These are phyloP conservation scores for Apostasia shenzhenica DNA, from an alignment of 106 monocot species.

Conservation along the genomic window DNA sequence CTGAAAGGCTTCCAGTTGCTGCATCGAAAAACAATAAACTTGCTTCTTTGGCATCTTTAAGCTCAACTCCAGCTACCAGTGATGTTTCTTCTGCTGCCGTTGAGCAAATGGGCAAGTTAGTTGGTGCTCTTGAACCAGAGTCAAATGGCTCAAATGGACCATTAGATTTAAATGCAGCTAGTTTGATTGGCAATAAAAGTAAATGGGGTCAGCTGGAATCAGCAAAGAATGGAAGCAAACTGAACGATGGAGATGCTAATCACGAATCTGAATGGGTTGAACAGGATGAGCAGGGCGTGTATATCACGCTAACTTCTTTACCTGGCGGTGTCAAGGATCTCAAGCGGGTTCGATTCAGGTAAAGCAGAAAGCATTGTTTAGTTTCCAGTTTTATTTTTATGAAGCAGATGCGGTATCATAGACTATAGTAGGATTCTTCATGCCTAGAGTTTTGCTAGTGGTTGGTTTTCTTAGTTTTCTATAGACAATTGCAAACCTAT, in stretches of 20 bases:
- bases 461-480: too few relatives aligned
- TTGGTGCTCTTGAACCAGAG: constrained; percentile 30
- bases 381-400: neutral
- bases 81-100: constrained; percentile 37
- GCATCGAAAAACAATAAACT: constrained; percentile 50
- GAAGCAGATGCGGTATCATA: neutral
- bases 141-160: constrained; percentile 40
- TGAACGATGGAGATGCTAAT: constrained; percentile 35
- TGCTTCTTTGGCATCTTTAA: constrained; percentile 38
- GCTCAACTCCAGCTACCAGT: constrained; percentile 30
- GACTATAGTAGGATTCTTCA: too few relatives aligned
- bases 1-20: constrained; percentile 81
- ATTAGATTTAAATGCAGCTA: constrained; percentile 31
- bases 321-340: constrained; percentile 83
- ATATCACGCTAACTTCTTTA: constrained; percentile 83
- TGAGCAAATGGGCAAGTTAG: constrained; percentile 30
- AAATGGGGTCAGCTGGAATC: constrained; percentile 15
- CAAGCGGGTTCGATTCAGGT: constrained; percentile 97
- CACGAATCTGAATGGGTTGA: constrained; percentile 90
- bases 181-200: constrained; percentile 16
- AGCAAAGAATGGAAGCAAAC: constrained; percentile 47
- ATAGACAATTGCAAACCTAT: too few relatives aligned
- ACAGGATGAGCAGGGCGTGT: constrained; percentile 96
- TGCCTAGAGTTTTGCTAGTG: too few relatives aligned
- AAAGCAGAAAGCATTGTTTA: neutral